Conservation (phyloP, 306 rosid species). For the Vicia villosa region DNA sequence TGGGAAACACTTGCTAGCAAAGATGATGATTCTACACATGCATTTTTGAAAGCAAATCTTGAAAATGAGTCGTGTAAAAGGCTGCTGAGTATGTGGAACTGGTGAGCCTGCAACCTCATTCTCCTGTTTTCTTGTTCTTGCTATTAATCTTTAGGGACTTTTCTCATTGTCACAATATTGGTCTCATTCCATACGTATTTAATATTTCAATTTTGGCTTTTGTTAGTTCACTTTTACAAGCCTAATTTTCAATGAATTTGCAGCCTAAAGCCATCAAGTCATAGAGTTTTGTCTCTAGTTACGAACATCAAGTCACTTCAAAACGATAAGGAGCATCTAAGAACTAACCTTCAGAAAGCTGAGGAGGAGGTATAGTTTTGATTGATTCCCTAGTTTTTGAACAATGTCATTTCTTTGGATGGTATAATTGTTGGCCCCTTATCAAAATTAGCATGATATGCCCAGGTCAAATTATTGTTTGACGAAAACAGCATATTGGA, state of each 20-base stretch:
- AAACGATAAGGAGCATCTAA: constrained; percentile 78
- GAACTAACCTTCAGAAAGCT: constrained; percentile 77
- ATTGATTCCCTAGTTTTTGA: background rate
- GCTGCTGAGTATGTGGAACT: constrained; percentile 69
- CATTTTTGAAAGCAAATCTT: constrained; percentile 64
- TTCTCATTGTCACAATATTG: constrained; percentile 9
- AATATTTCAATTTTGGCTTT: constrained; percentile 16
- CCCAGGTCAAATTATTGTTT: constrained; percentile 73
- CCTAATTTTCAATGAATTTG: constrained; percentile 28
- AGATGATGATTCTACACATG: constrained; percentile 52
- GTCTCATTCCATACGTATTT: background rate
- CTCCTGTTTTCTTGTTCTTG: background rate
- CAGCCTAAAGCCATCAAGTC: constrained; percentile 75
- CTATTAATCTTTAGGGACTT: constrained; percentile 10
- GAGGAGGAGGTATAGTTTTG: constrained; percentile 80
- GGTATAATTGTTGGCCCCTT: constrained; percentile 19
- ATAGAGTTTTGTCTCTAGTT: constrained; percentile 63
- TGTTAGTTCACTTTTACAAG: background rate
- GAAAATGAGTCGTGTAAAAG: constrained; percentile 58
- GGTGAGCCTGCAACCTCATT: constrained; percentile 49
- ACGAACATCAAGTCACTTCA: constrained; percentile 65
- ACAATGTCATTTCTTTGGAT: constrained; percentile 17
- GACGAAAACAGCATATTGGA: constrained; percentile 66
- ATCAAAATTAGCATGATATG: constrained; percentile 31
- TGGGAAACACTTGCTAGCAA: constrained; percentile 49